Conservation (phyloP, 1,284 basidiomycete species). For the Irpex lacteus region DNA sequence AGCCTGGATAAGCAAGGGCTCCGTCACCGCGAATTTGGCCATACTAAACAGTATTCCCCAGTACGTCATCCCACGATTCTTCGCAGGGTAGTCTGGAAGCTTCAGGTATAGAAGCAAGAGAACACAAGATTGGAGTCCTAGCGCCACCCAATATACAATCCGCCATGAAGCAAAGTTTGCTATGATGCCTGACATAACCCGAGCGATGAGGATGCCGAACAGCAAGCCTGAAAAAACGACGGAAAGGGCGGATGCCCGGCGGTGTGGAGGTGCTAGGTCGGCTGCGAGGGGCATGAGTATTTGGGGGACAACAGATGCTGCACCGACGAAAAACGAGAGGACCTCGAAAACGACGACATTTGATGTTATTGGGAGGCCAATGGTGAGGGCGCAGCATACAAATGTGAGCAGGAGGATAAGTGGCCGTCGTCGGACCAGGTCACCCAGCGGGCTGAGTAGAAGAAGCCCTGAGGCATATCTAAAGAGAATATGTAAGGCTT, state of each 20-base stretch:
- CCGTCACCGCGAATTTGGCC: constrained; percentile 44
- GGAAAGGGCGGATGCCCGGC: constrained; percentile 45
- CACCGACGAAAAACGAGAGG: constrained; percentile 45
- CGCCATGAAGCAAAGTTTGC: constrained; percentile 45
- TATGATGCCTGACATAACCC: constrained; percentile 47
- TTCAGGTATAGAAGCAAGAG: constrained; percentile 37
- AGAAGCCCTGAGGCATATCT: constrained; percentile 46
- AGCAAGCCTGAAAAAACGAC: constrained; percentile 51
- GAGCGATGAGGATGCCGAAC: constrained; percentile 46
- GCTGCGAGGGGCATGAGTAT: constrained; percentile 52
- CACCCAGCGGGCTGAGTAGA: constrained; percentile 49
- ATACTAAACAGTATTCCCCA: constrained; percentile 44
- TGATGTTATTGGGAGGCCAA: constrained; percentile 45
- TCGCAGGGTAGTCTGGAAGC: constrained; percentile 51
- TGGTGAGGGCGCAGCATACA: constrained; percentile 36
- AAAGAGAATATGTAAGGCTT: neutral
- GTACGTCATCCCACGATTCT: constrained; percentile 40
- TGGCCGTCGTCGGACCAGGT: constrained; percentile 47
- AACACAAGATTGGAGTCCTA: constrained; percentile 38
- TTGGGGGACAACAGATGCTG: constrained; percentile 40
- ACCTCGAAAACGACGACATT: constrained; percentile 42
- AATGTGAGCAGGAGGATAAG: constrained; percentile 40
- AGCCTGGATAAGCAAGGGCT: constrained; percentile 49
- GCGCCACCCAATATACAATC: constrained; percentile 45
- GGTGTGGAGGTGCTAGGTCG: constrained; percentile 48